Base-by-base conservation (phyloP, 2,329 filamentous ascomycete species). In the Penicillium sp. region DNA sequence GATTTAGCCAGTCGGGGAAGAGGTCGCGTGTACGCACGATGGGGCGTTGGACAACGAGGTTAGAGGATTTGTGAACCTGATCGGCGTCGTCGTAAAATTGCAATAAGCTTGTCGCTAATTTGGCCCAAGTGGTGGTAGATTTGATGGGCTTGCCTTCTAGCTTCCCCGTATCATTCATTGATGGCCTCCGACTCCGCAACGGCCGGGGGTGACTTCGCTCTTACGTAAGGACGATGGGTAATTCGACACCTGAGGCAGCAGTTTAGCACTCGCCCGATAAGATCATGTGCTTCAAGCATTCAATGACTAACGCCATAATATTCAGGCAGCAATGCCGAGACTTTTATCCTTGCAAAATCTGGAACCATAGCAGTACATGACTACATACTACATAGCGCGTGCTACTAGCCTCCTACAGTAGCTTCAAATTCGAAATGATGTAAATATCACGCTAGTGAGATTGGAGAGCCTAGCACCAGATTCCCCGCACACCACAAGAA, bases 101-200 rank as follows among this genome's bases (percentile, higher is more conserved):
- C 14, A n/a, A 47, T 47, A 15, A 15, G 43, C 2, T n/a, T 31
- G 25, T 31, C 43, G 25, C 14, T 47, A 47, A 47, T 25, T 25
- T 47, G 8, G 11, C 25, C 11, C 25, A 3, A n/a, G 15, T 54
- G 37, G 34, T 54, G 8, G 51, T 35, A 39, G 14, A 5, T 25
- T 38, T 34, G 37, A 31, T n/a, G 22, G 22, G 20, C 34, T 25
- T n/a, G 28, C 4, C 22, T 15, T 45, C 42, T 5, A 31, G 42
- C 43, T 39, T 20, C 25, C n/a, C 43, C 17, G 25, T 20, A 53
- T 41, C 35, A 17, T 20, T 37, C 22, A 22, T 22, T 17, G 37
- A 57, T 39, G 43, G 57, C 20, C 39, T 52, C 43, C 37, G 56
- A 58, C 59, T 61, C 59, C 59, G 59, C 59, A 61, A 28, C 14